Base-by-base conservation (phyloP, 805 yeast species). In the Ascoidea tarda region DNA sequence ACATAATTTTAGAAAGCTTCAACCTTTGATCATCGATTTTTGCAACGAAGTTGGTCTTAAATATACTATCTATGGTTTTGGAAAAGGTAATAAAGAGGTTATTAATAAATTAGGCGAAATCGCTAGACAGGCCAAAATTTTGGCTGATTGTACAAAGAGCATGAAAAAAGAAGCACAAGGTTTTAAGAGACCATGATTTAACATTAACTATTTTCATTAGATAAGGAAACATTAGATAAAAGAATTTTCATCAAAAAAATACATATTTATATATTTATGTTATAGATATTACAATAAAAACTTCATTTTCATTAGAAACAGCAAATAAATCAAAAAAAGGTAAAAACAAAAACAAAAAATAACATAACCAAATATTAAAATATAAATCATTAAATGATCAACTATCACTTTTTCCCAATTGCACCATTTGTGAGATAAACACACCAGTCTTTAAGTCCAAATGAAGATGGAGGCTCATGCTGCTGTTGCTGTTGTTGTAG, bases 11-110 rank as follows among this genome's bases (percentile, higher is more conserved):
- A 73, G 96, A 55, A 71, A 72, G 33, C 87, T 81, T 0, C 96
- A 89, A 62, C 79, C 82, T 1, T 69, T 69, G 49, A 93, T 88
- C 46, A 72, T 84, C 51, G 78, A 79, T 47, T 88, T 87, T 60
- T 87, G 96, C 66, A 69, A 80, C 47, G 78, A 78, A 31, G 84
- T 85, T 6, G 96, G 95, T 0, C 72, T 88, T 51, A 78, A 77
- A 54, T 88, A 89, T 62, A 81, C 89, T 5, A 87, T 87, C 49
- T 89, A 88, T 63, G 96, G 95, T 5, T 88, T 88, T 65, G 78
- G 77, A 5, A 73, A 77, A 58, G 96, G 96, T 1, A 88, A 88
- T 65, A 76, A 72, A 54, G 75, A 77, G 49, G 91, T 88, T 8
- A 75, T 88, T 56, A 69, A 76, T 46, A 81, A 81, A 58, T 71